phyloP scores from a whole-genome alignment of 1,284 basidiomycete species.

The Tilletia caries region DNA sequence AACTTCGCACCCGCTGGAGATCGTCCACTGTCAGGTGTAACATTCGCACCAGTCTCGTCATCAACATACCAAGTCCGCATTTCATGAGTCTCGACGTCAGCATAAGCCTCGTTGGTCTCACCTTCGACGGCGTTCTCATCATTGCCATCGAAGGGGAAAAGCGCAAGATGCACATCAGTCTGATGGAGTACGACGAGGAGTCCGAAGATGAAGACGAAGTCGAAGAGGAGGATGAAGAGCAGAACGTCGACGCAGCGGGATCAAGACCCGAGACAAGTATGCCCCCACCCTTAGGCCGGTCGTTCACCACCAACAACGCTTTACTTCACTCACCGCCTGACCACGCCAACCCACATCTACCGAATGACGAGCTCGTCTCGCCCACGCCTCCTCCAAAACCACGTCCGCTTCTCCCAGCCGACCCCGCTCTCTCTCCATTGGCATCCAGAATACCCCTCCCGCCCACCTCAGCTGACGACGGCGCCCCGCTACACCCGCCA shows the following conservation, averaged over 20 bases:
- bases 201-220: constrained; percentile 14
- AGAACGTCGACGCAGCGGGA: not conserved
- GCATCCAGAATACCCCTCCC: not conserved
- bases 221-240: not conserved
- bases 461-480: not conserved
- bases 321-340: not conserved
- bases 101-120: constrained; percentile 79
- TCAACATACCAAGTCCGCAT: constrained; percentile 88
- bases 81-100: constrained; percentile 96
- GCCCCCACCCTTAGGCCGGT: not conserved
- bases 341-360: not conserved
- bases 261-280: not conserved
- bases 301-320: not conserved
- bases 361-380: not conserved
- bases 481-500: not conserved
- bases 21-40: constrained; percentile 57
- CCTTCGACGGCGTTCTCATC: constrained; percentile 80
- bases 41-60: constrained; percentile 84
- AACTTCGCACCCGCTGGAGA: constrained; percentile 31
- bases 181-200: constrained; percentile 63
- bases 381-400: not conserved
- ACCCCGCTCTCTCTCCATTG: not conserved
- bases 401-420: not conserved
- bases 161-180: constrained; percentile 76
- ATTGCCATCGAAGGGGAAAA: constrained; percentile 81